These are phyloP conservation scores for Funneliformis caledonium DNA, from an alignment of 371 early-diverging fungal genomes.

Conservation along the genomic window DNA sequence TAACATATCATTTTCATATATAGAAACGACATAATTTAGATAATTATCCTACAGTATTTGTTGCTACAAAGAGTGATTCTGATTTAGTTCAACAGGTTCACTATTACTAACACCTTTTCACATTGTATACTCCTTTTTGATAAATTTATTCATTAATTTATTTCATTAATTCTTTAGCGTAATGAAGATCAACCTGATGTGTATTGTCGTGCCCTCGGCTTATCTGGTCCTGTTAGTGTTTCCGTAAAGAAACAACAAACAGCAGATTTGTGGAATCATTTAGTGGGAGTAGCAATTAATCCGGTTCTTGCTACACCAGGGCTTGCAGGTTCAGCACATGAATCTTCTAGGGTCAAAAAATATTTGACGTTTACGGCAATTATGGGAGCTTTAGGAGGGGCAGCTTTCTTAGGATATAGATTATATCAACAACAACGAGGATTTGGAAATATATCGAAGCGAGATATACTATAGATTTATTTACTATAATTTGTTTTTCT, in stretches of 20 bases:
- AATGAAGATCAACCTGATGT: slow-evolving; percentile 88
- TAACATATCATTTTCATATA: not conserved
- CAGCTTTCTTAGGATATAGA: slow-evolving; percentile 36
- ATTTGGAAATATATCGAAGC: slow-evolving; percentile 25
- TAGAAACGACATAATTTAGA: slow-evolving; percentile 60
- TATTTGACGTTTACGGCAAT: slow-evolving; percentile 38
- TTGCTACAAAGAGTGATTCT: slow-evolving; percentile 92
- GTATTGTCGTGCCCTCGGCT: slow-evolving; percentile 84
- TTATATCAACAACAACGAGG: slow-evolving; percentile 37
- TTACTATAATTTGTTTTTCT: not conserved
- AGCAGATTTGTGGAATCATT: slow-evolving; percentile 85
- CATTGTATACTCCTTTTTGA: not conserved
- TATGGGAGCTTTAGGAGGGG: slow-evolving; percentile 30
- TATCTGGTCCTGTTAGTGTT: slow-evolving; percentile 86
- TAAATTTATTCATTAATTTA: not conserved
- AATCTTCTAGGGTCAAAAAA: slow-evolving; percentile 12
- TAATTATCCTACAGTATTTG: slow-evolving; percentile 85
- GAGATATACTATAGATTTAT: slow-evolving; percentile 22
- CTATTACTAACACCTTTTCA: not conserved
- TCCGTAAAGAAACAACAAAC: slow-evolving; percentile 84
- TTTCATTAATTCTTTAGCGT: slow-evolving; percentile 42
- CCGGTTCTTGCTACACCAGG: slow-evolving; percentile 59
- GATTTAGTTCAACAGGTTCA: slow-evolving; percentile 81
- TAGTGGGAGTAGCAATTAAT: slow-evolving; percentile 87
- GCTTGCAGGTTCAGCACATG: slow-evolving; percentile 15